Conservation (phyloP, 345 rosid genomes). For the Limnanthes douglasii region DNA sequence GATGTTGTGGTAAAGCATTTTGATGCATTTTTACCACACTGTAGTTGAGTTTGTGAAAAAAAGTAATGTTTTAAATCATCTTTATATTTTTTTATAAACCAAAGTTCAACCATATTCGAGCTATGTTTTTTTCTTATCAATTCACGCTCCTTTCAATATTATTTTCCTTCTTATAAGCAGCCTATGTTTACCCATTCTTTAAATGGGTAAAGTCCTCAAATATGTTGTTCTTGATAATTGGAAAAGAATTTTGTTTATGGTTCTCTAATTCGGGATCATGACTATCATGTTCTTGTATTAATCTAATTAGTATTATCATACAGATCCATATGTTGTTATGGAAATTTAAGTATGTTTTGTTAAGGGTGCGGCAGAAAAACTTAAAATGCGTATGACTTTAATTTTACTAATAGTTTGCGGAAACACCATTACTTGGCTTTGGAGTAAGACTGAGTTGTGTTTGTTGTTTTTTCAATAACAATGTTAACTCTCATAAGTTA, state of each 20-base stretch:
- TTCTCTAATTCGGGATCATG: slow-evolving; percentile 45
- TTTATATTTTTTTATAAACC: too few species aligned
- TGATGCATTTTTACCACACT: too few species aligned
- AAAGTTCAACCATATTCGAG: too few species aligned
- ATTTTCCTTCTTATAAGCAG: too few species aligned
- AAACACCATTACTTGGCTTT: slow-evolving; percentile 71
- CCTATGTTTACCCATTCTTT: too few species aligned
- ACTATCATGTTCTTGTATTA: slow-evolving; percentile 49
- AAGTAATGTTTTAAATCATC: too few species aligned
- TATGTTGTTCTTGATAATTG: slow-evolving; percentile 57
- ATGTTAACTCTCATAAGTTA: slow-evolving; percentile 78
- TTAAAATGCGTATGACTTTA: slow-evolving; percentile 67
- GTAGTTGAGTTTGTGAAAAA: too few species aligned
- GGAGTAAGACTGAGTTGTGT: slow-evolving; percentile 45
- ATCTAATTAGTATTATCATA: slow-evolving; percentile 26
- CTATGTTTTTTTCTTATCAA: too few species aligned
- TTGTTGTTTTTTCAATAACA: slow-evolving; percentile 58
- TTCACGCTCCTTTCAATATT: too few species aligned
- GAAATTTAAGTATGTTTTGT: slow-evolving; percentile 50
- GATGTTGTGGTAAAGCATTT: too few species aligned
- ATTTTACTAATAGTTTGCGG: slow-evolving; percentile 60
- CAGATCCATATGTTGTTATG: slow-evolving; percentile 48
- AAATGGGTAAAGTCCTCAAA: slow-evolving; percentile 16
- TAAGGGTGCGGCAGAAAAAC: slow-evolving; percentile 73
- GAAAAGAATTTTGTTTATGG: slow-evolving; percentile 65